Base-by-base conservation (phyloP, 495 filamentous ascomycete species). In the Parmelia sp. region DNA sequence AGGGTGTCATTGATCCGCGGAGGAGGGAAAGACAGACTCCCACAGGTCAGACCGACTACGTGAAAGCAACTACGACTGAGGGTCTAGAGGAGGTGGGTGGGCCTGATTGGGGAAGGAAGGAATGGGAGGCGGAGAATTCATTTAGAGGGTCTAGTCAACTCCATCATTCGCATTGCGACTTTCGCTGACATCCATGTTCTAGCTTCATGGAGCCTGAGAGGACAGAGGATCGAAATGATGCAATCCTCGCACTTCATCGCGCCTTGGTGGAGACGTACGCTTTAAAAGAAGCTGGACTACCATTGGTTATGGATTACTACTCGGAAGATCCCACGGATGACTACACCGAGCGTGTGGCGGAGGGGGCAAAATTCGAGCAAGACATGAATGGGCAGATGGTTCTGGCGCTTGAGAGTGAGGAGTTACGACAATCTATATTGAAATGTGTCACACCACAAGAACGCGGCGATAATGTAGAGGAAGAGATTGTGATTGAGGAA, bases 251-350 rank as follows among this genome's bases (percentile, higher is more conserved):
- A 8, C 76, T 87, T 35, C 83, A 86, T 65, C 72, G 78, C 60
- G 85, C 86, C n/a, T 66, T 89, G 17, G 77, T 88, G 4, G 86
- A 90, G 74, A 78, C 82, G 0, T 76, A 83, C 44, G 79, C 79
- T 0, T 63, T 88, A 60, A 74, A 74, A 58, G 62, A 78, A 63
- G 74, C 72, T 15, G 79, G 76, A 25, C 37, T 67, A n/a, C 40
- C 62, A 37, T 15, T 64, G 36, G 51, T 35, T 19, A 39, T 63
- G 45, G 37, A 33, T 25, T 58, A 62, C 51, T 55, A 62, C 15
- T 23, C 55, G 23, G 31, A 63, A 14, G 61, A 65, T 21, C 29
- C 35, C 37, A 56, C 64, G 31, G 65, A 72, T 21, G 59, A 60
- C 2, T 51, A 60, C 39, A 9, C 58, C 15, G 9, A 21, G 19